Percentiles rank a stretch among this genome's conserved stretches.
Conservation (phyloP, 2,329 filamentous ascomycete genomes). For the Fusarium sp. region DNA sequence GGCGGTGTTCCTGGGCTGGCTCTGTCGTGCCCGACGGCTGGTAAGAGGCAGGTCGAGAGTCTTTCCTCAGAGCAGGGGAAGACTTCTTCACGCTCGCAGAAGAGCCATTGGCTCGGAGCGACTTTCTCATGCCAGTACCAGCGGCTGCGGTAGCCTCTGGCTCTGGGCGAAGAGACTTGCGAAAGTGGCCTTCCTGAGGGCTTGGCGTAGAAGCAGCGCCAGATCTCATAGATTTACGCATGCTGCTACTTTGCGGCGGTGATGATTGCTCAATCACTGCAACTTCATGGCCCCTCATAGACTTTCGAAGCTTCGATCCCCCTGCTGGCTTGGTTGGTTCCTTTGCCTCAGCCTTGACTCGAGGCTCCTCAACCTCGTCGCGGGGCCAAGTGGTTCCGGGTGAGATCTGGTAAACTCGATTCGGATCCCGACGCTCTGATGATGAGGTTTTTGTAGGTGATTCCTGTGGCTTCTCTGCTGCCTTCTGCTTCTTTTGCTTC, state of each 20-base stretch:
- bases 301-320: slow-evolving; percentile 57
- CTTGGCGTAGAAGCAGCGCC: slow-evolving; percentile 10
- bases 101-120: slow-evolving; percentile 36
- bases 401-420: slow-evolving; percentile 56
- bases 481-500: slow-evolving; percentile 53
- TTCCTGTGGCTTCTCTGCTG: slow-evolving; percentile 13
- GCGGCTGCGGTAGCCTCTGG: slow-evolving; percentile 17
- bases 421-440: slow-evolving; percentile 26
- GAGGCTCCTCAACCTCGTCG: slow-evolving; percentile 26
- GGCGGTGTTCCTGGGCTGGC: slow-evolving; percentile 35
- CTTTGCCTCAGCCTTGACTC: not conserved
- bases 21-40: slow-evolving; percentile 38
- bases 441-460: slow-evolving; percentile 10
- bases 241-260: slow-evolving; percentile 34
- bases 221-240: slow-evolving; percentile 52
- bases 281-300: slow-evolving; percentile 56
- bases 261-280: slow-evolving; percentile 16
- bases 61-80: slow-evolving; percentile 8
- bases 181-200: slow-evolving; percentile 31
- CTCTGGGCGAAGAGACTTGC: slow-evolving; percentile 39
- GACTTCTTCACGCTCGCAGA: slow-evolving; percentile 11
- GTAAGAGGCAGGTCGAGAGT: slow-evolving; percentile 48
- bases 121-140: slow-evolving; percentile 39
- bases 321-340: slow-evolving; percentile 6
- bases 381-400: slow-evolving; percentile 48